Evolutionary conservation across 345 rosid genomes (phyloP).

Genomic region (Punica granatum): DNA sequence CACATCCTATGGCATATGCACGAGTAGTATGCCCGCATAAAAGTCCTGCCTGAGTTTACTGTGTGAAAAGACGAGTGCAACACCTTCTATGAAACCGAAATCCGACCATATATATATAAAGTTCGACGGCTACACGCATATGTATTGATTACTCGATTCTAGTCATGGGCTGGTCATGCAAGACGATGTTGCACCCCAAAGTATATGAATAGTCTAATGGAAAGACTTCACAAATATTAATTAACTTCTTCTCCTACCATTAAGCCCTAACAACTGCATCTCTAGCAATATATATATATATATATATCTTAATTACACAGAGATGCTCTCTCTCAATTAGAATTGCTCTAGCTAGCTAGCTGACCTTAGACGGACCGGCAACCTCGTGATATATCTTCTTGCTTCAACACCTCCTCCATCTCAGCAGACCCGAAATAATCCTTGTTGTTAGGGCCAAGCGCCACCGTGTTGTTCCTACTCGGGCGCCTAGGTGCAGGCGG

Average conservation of each 20-base stretch:
- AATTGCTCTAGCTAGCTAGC: neutral
- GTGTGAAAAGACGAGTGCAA: too few species aligned
- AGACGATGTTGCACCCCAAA: neutral
- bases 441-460: neutral
- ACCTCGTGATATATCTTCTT: neutral
- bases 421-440: neutral
- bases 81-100: too few species aligned
- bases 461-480: neutral
- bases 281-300: too few species aligned
- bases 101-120: too few species aligned
- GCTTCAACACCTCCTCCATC: slow-evolving; percentile 2
- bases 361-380: neutral
- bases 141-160: too few species aligned
- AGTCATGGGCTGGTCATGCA: too few species aligned
- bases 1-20: too few species aligned
- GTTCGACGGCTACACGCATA: too few species aligned
- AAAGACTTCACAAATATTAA: neutral
- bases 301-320: neutral
- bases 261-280: neutral
- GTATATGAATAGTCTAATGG: neutral
- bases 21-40: too few species aligned
- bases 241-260: neutral
- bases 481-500: slow-evolving; percentile 30
- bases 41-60: too few species aligned
- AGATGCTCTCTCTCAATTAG: neutral